Evolutionary conservation across 306 rosid species (phyloP).

Genomic region (Malus orientalis): DNA sequence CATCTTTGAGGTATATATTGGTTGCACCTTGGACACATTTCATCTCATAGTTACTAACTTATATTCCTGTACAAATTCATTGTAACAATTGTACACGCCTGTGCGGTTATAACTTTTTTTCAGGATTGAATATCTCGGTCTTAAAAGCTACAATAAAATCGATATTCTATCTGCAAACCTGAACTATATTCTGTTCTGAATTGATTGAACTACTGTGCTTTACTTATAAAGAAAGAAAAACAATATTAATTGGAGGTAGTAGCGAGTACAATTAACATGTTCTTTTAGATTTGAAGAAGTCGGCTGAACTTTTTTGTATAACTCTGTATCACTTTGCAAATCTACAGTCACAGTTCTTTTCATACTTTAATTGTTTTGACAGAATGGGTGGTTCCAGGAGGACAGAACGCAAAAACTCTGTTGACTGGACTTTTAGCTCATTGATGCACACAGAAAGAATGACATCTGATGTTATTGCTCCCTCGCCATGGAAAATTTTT

Average conservation of each 20-base stretch:
- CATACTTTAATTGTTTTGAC: slow-evolving; percentile 4
- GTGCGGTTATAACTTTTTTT: neutral
- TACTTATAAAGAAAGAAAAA: too few relatives aligned
- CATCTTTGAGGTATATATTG: slow-evolving; percentile 45
- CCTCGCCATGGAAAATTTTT: slow-evolving; percentile 91
- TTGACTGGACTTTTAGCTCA: slow-evolving; percentile 40
- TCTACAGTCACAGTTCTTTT: neutral
- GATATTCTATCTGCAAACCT: too few relatives aligned
- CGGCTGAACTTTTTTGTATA: neutral
- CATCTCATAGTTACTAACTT: neutral
- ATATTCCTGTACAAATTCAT: neutral
- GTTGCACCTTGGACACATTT: neutral
- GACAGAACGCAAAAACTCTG: slow-evolving; percentile 31
- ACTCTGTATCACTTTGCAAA: neutral
- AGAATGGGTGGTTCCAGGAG: slow-evolving; percentile 58
- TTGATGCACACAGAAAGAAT: slow-evolving; percentile 44
- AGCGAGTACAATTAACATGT: neutral
- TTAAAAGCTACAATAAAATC: neutral
- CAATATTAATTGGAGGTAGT: neutral
- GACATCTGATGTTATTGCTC: slow-evolving; percentile 74
- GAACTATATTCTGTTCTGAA: too few relatives aligned
- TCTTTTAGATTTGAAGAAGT: neutral
- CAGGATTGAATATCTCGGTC: neutral
- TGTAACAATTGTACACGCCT: neutral
- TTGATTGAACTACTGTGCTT: too few relatives aligned